Conservation (phyloP, 148 eudicot genomes). For the Oxyria digyna region DNA sequence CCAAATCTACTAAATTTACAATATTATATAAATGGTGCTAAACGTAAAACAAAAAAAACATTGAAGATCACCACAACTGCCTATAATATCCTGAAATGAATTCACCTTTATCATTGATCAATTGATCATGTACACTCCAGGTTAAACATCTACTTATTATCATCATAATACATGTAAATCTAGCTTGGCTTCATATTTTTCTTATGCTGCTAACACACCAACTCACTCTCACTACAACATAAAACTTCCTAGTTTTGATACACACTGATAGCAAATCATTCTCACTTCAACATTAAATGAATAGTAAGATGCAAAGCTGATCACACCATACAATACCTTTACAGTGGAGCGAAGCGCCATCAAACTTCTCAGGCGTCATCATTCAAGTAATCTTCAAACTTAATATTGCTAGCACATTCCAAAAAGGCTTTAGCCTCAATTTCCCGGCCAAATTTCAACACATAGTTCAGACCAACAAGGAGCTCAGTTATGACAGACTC, state of each 20-base stretch:
- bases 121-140: not conserved
- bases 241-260: not conserved
- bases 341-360: not conserved
- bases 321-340: not conserved
- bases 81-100: not conserved
- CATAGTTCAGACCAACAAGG: constrained; percentile 57
- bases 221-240: not conserved
- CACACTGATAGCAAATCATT: not conserved
- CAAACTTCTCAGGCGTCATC: not conserved
- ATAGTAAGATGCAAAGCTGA: no score
- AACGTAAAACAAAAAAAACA: not conserved
- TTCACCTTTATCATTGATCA: not conserved
- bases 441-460: constrained; percentile 49
- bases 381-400: not conserved
- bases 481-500: constrained; percentile 49
- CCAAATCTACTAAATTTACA: no score
- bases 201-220: not conserved
- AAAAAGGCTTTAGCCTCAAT: constrained; percentile 31
- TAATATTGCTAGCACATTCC: constrained; percentile 24
- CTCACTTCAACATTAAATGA: not conserved
- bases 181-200: not conserved
- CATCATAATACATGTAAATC: not conserved
- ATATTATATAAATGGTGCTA: no score
- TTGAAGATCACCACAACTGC: not conserved
- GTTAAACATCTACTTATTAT: not conserved